Evolutionary conservation across 305 asterid species (phyloP).

Genomic region (Withania somnifera): DNA sequence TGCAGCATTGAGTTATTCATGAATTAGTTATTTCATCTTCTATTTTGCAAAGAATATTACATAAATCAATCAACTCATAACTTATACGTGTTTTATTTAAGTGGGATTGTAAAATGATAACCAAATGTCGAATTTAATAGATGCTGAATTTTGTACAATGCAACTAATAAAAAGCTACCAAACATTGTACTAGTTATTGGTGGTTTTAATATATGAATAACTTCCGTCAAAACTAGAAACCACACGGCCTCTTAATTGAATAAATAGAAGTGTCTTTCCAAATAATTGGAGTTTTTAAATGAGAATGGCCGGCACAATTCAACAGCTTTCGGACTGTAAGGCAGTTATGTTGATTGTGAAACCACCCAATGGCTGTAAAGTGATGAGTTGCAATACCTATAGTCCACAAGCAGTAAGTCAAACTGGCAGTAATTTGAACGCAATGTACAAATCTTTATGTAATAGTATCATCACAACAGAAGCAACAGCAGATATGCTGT

Average conservation of each 20-base stretch:
- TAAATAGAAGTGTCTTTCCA: not conserved
- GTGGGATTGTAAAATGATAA: no score
- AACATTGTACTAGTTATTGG: no score
- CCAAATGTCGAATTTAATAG: no score
- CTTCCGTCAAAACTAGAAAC: no score
- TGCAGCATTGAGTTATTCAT: no score
- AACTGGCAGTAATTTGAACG: not conserved
- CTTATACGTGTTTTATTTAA: no score
- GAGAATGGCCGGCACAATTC: not conserved
- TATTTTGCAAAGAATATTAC: no score
- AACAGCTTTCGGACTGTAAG: not conserved
- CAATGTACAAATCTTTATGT: not conserved
- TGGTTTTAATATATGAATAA: no score
- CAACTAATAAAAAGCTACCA: no score
- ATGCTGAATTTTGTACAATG: no score
- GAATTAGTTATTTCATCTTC: no score
- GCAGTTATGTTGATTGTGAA: not conserved
- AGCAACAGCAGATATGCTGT: not conserved
- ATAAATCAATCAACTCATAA: no score
- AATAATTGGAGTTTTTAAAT: not conserved
- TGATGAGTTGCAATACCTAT: not conserved
- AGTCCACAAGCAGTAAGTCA: not conserved
- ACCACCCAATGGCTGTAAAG: not conserved
- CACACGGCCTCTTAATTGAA: not conserved
- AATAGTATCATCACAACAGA: not conserved